Evolutionary conservation across 2,329 filamentous ascomycete species (phyloP).

Genomic region (Rhinocladiella similis): DNA sequence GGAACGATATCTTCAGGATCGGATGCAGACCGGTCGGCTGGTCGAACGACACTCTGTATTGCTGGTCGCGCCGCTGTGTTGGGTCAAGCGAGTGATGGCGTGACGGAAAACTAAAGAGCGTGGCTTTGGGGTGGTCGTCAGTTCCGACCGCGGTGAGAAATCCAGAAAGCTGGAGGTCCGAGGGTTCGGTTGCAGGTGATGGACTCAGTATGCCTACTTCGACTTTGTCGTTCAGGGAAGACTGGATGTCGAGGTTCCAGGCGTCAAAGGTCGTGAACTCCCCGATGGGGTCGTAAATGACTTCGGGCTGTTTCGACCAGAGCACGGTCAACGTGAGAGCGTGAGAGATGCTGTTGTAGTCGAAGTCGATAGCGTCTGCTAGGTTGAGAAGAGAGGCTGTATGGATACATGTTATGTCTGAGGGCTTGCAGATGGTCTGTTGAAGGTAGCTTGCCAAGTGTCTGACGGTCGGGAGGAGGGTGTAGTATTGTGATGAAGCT

Average conservation of each 20-base stretch:
- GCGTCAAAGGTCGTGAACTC: conserved; percentile 31
- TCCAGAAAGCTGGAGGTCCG: conserved; percentile 78
- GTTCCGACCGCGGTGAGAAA: conserved; percentile 77
- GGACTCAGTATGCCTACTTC: conserved; percentile 79
- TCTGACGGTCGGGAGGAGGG: conserved; percentile 59
- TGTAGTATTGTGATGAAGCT: conserved; percentile 69
- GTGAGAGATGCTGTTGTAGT: conserved; percentile 70
- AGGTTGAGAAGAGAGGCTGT: conserved; percentile 46
- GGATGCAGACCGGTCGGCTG: conserved; percentile 80
- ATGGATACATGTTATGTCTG: conserved; percentile 53
- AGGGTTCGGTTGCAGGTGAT: conserved; percentile 58
- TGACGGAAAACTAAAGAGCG: conserved; percentile 80
- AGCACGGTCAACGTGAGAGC: conserved; percentile 64
- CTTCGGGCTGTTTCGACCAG: conserved; percentile 50
- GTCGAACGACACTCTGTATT: conserved; percentile 66
- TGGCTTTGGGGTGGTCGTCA: conserved; percentile 67
- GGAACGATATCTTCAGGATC: conserved; percentile 68
- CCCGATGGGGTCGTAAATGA: conserved; percentile 23
- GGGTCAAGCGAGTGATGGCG: conserved; percentile 65
- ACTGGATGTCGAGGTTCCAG: conserved; percentile 46
- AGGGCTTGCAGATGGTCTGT: conserved; percentile 52
- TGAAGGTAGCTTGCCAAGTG: conserved; percentile 57
- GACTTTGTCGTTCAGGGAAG: conserved; percentile 36
- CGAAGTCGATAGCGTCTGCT: conserved; percentile 71
- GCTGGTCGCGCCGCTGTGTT: conserved; percentile 40